Evolutionary conservation across 164 flowering plant genomes (phyloP).

Genomic region (Platanus orientalis): DNA sequence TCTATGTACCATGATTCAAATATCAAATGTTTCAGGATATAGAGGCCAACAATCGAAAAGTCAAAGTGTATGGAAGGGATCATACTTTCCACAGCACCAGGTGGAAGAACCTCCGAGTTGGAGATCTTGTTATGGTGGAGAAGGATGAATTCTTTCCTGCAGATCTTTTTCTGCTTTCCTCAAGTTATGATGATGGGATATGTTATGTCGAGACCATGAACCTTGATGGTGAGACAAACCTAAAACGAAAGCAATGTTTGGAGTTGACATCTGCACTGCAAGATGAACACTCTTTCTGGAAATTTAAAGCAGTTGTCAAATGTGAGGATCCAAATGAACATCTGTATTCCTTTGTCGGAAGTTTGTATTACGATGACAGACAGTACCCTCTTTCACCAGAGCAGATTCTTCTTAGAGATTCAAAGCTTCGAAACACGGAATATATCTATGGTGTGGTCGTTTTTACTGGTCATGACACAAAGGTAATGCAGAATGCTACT

Average conservation of each 20-base stretch:
- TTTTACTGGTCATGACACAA: constrained; percentile 89
- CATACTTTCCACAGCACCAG: constrained; percentile 35
- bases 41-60: constrained; percentile 70
- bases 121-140: constrained; percentile 65
- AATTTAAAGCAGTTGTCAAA: constrained; percentile 56
- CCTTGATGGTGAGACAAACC: constrained; percentile 91
- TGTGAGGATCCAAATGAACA: constrained; percentile 95
- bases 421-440: constrained; percentile 79
- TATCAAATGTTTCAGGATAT: constrained; percentile 48
- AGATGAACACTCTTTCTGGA: constrained; percentile 41
- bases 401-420: constrained; percentile 78
- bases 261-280: constrained; percentile 47
- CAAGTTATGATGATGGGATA: constrained; percentile 75
- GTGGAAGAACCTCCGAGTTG: constrained; percentile 73
- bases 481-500: constrained; percentile 82
- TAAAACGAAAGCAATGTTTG: constrained; percentile 67
- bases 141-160: constrained; percentile 86
- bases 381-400: constrained; percentile 60
- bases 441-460: constrained; percentile 71
- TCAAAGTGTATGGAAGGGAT: constrained; percentile 33
- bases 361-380: constrained; percentile 35
- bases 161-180: constrained; percentile 74
- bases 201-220: constrained; percentile 87
- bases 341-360: constrained; percentile 74
- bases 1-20: not conserved